These are phyloP conservation scores for Wilcoxina mikolae DNA, from an alignment of 495 filamentous ascomycete species.

Conservation along the genomic window DNA sequence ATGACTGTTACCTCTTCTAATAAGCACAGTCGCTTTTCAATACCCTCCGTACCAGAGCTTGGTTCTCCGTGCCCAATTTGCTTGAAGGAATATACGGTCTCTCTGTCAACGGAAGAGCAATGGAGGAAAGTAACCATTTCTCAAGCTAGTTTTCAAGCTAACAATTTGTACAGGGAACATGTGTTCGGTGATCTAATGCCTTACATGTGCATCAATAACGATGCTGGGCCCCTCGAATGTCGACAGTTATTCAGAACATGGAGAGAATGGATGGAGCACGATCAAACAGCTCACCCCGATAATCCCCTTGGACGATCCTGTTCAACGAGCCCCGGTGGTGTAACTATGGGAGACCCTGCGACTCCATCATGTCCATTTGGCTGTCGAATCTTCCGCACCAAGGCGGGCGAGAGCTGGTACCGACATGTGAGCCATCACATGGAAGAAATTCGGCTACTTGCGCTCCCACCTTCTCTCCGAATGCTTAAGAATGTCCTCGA, in stretches of 20 bases:
- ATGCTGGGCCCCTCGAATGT: not conserved
- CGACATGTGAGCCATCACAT: not conserved
- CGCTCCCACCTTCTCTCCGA: not conserved
- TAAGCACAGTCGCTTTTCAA: too few species aligned
- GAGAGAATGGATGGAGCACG: not conserved
- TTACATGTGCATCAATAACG: not conserved
- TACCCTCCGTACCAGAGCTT: too few species aligned
- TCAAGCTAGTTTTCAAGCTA: too few species aligned
- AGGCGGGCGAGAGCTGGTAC: not conserved
- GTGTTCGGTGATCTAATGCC: not conserved
- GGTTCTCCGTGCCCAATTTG: too few species aligned
- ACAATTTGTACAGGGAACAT: not conserved
- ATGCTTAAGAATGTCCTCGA: too few species aligned
- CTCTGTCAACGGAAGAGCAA: too few species aligned
- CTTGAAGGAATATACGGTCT: too few species aligned
- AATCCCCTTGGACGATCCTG: too few species aligned
- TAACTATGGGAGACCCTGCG: too few species aligned
- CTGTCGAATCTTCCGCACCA: not conserved
- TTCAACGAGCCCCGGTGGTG: too few species aligned
- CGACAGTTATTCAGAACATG: not conserved
- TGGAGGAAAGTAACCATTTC: too few species aligned
- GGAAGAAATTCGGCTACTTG: not conserved
- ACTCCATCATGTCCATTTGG: not conserved
- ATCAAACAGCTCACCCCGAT: not conserved
- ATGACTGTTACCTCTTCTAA: too few species aligned